Base-by-base conservation (phyloP, 345 rosid species). In the Gossypium anomalum region DNA sequence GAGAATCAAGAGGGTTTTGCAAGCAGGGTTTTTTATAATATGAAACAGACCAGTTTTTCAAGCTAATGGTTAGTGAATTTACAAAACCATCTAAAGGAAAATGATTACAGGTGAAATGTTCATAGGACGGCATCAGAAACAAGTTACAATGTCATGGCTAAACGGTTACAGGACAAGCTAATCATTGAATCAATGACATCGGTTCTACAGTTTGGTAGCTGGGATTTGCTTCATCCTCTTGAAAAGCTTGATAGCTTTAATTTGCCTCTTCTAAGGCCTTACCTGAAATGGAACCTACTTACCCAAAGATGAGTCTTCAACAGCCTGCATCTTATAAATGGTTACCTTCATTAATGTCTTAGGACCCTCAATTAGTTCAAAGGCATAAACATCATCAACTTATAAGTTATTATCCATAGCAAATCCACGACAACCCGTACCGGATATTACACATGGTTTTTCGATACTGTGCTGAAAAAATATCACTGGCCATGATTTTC, bases 281-380 rank as follows among this genome's bases (percentile, higher is more conserved):
- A 58, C 63, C 51, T 23, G 63, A 58, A 58, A 58, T 27, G 15
- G 44, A 19, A 87, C 66, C 20, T 34, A 34, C 41, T 34, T 29
- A 29, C 38, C 38, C 38, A 4, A 29, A 29, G 38, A 29, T 29
- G 5, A 29, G 38, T 29, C 57, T 44, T 47, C 58, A 60, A 6
- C 25, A 23, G 14, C 45, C 25, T 67, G 57, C 38, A 51, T 68
- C 22, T 41, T 61, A 14, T 58, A 41, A 68, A 76, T 82, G 52
- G 68, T 61, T 58, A 82, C 82, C 43, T 70, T 52, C 15, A 82
- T 19, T 4, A 67, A 64, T 14, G 68, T 4, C 23, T 19, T 13
- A 16, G 9, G n/a, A 29, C 15, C 47, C 66, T 67, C 20, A 27
- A 2, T 14, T 19, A 68, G 60, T 56, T 58, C 68, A n/a, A 76